Base-by-base conservation (phyloP, 768 basidiomycete genomes). In the Kwoniella botswanensis region DNA sequence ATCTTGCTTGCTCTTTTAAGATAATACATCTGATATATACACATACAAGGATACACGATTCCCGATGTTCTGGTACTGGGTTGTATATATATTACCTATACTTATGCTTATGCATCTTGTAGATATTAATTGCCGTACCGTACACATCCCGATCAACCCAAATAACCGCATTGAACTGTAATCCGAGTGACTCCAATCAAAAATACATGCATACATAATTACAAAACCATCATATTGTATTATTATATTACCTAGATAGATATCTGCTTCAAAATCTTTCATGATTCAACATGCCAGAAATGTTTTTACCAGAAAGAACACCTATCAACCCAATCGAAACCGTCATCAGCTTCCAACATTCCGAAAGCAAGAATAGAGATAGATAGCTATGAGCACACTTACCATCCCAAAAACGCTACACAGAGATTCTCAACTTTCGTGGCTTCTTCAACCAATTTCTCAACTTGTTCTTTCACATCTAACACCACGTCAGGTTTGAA, bases 331-430 rank as follows among this genome's bases (percentile, higher is more conserved):
- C 12, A 58, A 54, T n/a, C 56, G 41, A 42, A 50, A 53, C 52
- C 12, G 29, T 35, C 17, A 64, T 24, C 42, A 13, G 29, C 42
- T 24, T 46, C 5, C 68, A 46, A 12, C 42, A 21, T 52, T 53
- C 42, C 50, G 26, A 44, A 15, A 10, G 21, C 57, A 24, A 26
- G 61, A 46, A 18, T 35, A 6, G 1, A 63, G 43, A 15, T 35
- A 35, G 35, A 6, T 35, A 9, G 7, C 7, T 35, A 35, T 35
- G 6, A 35, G 50, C 17, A 15, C 3, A 82, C 88, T 64, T 77
- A 91, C 94, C 94, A 96, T 82, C 94, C 94, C 71, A 93, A 92
- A 86, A 96, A 97, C 79, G 93, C 94, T 82, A 96, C 95, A 82
- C 94, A 97, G 2, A 98, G 88, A 82, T 98, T 97, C 83, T 98